Conservation (phyloP, 1,284 basidiomycete genomes). For the Rhodotorula sp. region DNA sequence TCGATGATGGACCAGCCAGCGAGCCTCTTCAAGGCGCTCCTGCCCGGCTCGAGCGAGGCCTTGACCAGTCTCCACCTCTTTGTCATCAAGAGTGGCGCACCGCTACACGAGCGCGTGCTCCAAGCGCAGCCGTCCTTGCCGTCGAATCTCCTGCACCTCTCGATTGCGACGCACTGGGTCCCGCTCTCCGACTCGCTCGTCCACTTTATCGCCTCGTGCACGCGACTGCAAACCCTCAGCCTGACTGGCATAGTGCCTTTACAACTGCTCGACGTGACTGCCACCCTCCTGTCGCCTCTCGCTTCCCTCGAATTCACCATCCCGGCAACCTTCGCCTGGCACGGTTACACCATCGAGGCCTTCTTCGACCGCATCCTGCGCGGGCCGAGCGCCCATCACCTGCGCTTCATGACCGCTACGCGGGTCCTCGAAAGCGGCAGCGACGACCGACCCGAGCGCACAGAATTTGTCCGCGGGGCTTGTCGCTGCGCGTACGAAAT, state of each 20-base stretch:
- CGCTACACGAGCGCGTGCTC: slow-evolving; percentile 17
- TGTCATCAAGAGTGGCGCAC: slow-evolving; percentile 1
- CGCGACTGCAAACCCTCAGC: not conserved
- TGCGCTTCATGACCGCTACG: not conserved
- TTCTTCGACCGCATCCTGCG: not conserved
- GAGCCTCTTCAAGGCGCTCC: slow-evolving; percentile 5
- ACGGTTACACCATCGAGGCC: not conserved
- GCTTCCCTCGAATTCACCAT: slow-evolving; percentile 11
- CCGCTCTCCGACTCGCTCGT: slow-evolving; percentile 5
- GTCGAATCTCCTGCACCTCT: slow-evolving; percentile 5
- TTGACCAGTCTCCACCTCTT: slow-evolving; percentile 18
- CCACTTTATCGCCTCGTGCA: slow-evolving; percentile 5
- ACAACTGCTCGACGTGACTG: not conserved
- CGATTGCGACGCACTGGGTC: slow-evolving; percentile 9
- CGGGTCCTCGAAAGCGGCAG: slow-evolving; percentile 5
- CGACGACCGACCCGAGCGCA: not conserved
- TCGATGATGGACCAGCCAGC: slow-evolving; percentile 15
- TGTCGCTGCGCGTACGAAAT: slow-evolving; percentile 14
- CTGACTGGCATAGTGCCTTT: not conserved
- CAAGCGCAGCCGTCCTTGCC: not conserved
- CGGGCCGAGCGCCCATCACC: not conserved
- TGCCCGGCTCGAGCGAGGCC: not conserved
- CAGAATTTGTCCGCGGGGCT: not conserved
- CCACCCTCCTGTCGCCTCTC: not conserved
- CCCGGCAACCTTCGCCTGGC: not conserved